Evolutionary conservation across 176 grass and related monocot species (phyloP).

Genomic region (Cenchrus purpureus): DNA sequence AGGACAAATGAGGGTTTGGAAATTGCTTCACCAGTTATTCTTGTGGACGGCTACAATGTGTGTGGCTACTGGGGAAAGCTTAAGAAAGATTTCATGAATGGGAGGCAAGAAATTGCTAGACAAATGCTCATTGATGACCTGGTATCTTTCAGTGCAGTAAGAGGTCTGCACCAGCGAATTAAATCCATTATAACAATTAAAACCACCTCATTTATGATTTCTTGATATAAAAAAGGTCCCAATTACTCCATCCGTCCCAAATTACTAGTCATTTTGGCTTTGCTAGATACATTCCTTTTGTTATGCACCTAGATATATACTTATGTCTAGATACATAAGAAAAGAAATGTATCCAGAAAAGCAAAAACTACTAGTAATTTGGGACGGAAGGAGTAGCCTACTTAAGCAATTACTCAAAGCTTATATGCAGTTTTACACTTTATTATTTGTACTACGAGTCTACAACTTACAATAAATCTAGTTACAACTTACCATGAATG

Average conservation of each 20-base stretch:
- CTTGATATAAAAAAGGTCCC: background rate
- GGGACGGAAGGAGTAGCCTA: background rate
- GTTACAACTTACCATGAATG: background rate
- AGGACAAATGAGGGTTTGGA: slow-evolving; percentile 76
- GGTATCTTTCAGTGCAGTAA: slow-evolving; percentile 78
- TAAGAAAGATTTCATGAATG: slow-evolving; percentile 82
- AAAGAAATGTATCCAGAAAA: too few relatives aligned
- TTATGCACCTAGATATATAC: too few relatives aligned
- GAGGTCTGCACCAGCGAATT: slow-evolving; percentile 51
- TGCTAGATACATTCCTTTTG: too few relatives aligned
- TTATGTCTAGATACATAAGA: too few relatives aligned
- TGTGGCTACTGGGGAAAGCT: slow-evolving; percentile 93
- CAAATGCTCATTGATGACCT: slow-evolving; percentile 82
- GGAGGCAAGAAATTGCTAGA: slow-evolving; percentile 84
- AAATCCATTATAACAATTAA: background rate
- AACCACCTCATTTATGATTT: background rate
- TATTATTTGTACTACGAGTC: background rate
- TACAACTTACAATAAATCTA: background rate
- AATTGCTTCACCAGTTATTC: slow-evolving; percentile 75
- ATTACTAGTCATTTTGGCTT: too few relatives aligned
- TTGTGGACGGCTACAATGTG: slow-evolving; percentile 95
- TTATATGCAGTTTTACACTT: background rate
- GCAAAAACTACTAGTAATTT: too few relatives aligned
- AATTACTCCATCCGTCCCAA: background rate
- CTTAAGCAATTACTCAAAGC: background rate